Evolutionary conservation across 2,329 filamentous ascomycete species (phyloP).

Genomic region (Lachnellula hyalina): DNA sequence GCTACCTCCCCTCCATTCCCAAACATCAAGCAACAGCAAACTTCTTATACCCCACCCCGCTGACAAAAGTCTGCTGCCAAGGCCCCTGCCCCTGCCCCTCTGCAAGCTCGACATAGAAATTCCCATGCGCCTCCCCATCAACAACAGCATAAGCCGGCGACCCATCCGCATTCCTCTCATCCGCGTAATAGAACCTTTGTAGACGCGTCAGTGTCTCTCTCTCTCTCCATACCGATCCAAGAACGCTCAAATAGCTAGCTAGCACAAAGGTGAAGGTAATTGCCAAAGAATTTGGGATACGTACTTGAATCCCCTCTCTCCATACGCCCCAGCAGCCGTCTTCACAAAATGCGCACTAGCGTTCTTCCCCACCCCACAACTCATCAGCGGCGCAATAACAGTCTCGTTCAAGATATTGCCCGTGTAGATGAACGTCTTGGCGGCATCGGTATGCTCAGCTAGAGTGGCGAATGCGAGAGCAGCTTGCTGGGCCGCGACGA

Average conservation of each 20-base stretch:
- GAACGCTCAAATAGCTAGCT: neutral
- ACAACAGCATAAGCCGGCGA: slow-evolving; percentile 23
- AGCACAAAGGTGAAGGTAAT: too few relatives aligned
- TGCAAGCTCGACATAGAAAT: slow-evolving; percentile 37
- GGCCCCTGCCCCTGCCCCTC: slow-evolving; percentile 36
- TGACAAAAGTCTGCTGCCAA: slow-evolving; percentile 42
- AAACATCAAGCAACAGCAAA: slow-evolving; percentile 19
- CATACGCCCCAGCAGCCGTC: slow-evolving; percentile 32
- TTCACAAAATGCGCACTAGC: slow-evolving; percentile 32
- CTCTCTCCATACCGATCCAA: neutral
- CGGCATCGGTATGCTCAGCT: slow-evolving; percentile 16
- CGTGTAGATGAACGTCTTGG: slow-evolving; percentile 41
- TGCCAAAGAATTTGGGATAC: neutral
- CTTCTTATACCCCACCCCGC: slow-evolving; percentile 36
- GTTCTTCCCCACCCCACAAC: slow-evolving; percentile 37
- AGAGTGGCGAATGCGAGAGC: slow-evolving; percentile 29
- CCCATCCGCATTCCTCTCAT: slow-evolving; percentile 43
- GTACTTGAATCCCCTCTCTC: slow-evolving; percentile 33
- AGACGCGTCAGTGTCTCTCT: too few relatives aligned
- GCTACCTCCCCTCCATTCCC: too few relatives aligned
- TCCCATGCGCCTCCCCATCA: slow-evolving; percentile 37
- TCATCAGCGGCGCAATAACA: slow-evolving; percentile 30
- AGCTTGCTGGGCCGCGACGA: slow-evolving; percentile 38
- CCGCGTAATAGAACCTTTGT: slow-evolving; percentile 44
- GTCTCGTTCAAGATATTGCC: slow-evolving; percentile 38